Base-by-base conservation (phyloP, 2,329 filamentous ascomycete species). In the Penicillium sclerotigenum region DNA sequence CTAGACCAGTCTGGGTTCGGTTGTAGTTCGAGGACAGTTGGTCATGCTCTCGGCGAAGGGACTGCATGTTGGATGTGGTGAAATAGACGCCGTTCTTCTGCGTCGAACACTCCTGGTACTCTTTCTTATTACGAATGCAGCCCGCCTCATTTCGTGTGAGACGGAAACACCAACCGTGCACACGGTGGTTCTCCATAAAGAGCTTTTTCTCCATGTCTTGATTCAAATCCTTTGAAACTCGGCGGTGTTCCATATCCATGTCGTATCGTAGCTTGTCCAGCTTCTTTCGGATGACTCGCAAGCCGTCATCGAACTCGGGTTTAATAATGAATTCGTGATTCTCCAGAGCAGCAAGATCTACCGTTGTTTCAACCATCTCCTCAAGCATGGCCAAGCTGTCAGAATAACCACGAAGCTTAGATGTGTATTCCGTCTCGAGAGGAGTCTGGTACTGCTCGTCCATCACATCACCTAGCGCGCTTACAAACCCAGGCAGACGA, bases 61-160 rank as follows among this genome's bases (percentile, higher is more conserved):
- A 82, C 68, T 91, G 88, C 65, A 99, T 80, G 31, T 83, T 86
- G 52, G 85, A 86, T 4, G 94, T 99, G 1, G 94, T 97, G 74
- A 99, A 99, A 77, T 94, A 99, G 53, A 97, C 94, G 41, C 94
- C 94, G 71, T 97, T 99, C 81, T 99, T 99, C 76, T 97, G 94
- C 0, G 95, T 99, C 0, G 92, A 96, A 72, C 91, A 96, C 74
- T 99, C 94, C 67, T 93, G 88, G 67, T 97, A 99, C 47, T 86
- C 81, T 57, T 85, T 87, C 70, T 94, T 96, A 75, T 95, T 95
- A 59, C 94, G 88, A 65, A 99, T 99, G 67, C 90, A 95, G 16
- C 89, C 87, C 1, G 94, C 91, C 77, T 99, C 94, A 56, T 80
- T 93, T 56, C 94, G 83, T 3, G 94, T 99, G 20, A 99, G 80